Percentiles rank a stretch among this genome's conserved stretches.
phyloP scores from a whole-genome alignment of 306 rosid genomes.

The Vigna nakashimae region DNA sequence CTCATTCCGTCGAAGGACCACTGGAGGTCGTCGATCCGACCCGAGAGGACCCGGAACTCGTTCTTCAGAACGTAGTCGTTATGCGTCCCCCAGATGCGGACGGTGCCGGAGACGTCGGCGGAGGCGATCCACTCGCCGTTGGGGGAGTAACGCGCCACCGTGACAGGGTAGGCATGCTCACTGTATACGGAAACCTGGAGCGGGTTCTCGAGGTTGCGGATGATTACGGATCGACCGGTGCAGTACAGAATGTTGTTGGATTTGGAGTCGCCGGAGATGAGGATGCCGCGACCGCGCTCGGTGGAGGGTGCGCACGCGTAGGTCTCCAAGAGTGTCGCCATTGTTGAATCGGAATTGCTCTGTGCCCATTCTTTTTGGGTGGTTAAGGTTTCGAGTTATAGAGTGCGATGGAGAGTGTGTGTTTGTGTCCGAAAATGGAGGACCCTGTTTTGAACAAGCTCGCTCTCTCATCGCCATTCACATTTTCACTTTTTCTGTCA shows the following conservation, averaged over 20 bases:
- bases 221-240: conserved; percentile 86
- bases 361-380: neutral
- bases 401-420: neutral
- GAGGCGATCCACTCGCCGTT: conserved; percentile 98
- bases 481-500: neutral
- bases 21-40: conserved; percentile 93
- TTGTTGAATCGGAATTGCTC: conserved; percentile 17
- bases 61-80: conserved; percentile 81
- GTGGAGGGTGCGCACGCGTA: conserved; percentile 82
- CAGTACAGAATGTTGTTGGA: conserved; percentile 79
- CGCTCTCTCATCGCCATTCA: conserved; percentile 25
- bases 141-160: conserved; percentile 91
- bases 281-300: conserved; percentile 94
- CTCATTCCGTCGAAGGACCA: conserved; percentile 90
- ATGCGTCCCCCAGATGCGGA: conserved; percentile 92
- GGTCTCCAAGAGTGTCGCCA: conserved; percentile 66
- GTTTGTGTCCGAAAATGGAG: conserved; percentile 40
- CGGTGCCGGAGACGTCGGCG: conserved; percentile 84
- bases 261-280: conserved; percentile 90
- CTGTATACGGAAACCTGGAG: conserved; percentile 82
- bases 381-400: neutral
- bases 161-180: conserved; percentile 87
- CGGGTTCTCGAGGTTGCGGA: conserved; percentile 79
- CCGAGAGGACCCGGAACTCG: conserved; percentile 83
- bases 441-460: conserved; percentile 50